Percentiles rank a stretch among this genome's conserved stretches.
phyloP scores from a whole-genome alignment of 1,284 basidiomycete genomes.

The Trichosporon asahii region DNA sequence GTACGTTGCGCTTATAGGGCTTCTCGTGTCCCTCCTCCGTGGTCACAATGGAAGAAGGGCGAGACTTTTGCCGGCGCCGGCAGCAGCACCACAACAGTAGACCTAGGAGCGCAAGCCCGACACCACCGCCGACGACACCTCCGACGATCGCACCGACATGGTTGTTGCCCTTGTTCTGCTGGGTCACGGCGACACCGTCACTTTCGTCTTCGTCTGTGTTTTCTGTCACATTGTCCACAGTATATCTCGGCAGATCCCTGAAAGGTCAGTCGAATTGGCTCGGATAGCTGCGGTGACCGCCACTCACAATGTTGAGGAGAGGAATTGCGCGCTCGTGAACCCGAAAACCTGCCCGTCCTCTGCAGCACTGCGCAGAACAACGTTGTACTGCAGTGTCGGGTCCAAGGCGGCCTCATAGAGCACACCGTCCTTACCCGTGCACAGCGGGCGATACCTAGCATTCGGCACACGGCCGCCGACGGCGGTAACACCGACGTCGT shows the following conservation, averaged over 20 bases:
- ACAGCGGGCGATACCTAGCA: not conserved
- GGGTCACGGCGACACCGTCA: not conserved
- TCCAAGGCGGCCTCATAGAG: not conserved
- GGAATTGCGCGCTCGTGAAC: not conserved
- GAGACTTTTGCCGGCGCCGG: not conserved
- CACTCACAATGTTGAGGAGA: not conserved
- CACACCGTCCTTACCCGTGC: not conserved
- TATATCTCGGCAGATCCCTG: not conserved
- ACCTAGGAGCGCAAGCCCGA: not conserved
- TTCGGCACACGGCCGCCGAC: not conserved
- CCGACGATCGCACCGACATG: not conserved
- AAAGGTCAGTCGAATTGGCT: not conserved
- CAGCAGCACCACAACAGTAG: constrained; percentile 3
- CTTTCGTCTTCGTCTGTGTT: not conserved
- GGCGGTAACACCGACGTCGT: constrained; percentile 1
- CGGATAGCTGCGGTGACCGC: not conserved
- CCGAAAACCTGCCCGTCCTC: not conserved
- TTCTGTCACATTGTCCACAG: not conserved
- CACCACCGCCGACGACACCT: not conserved
- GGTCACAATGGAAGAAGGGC: not conserved
- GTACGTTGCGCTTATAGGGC: not conserved
- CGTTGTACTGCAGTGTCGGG: not conserved
- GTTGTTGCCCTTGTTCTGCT: not conserved
- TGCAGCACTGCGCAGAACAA: not conserved
- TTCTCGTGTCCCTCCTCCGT: constrained; percentile 5